A percentile compares a stretch with the other conserved stretches of the same genome.
Evolutionary conservation across 176 grass and related monocot genomes (phyloP).

Genomic region (Eleusine coracana): DNA sequence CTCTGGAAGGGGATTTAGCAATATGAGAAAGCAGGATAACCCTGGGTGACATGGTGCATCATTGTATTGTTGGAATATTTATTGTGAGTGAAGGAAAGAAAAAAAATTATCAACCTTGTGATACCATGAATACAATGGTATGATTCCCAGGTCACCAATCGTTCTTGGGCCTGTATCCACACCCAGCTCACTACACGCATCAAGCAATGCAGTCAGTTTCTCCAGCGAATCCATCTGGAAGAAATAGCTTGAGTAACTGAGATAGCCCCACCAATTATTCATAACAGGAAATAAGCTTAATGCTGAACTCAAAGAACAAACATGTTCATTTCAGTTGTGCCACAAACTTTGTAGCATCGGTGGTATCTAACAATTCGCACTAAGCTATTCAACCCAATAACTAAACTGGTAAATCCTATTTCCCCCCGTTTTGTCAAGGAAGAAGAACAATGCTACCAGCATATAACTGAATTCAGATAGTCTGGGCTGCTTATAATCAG

Average conservation of each 20-base stretch:
- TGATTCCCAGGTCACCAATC: constrained; percentile 83
- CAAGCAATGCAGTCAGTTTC: constrained; percentile 97
- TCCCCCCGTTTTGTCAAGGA: not conserved
- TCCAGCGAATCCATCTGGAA: constrained; percentile 95
- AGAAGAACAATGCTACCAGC: not conserved
- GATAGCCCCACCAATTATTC: constrained; percentile 42
- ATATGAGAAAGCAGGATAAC: constrained; percentile 31
- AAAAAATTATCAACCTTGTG: constrained; percentile 69
- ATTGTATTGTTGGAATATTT: not conserved
- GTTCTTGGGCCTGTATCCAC: constrained; percentile 80
- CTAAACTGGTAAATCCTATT: not conserved
- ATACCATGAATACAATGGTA: constrained; percentile 97
- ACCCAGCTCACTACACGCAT: constrained; percentile 89
- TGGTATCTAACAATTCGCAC: not conserved
- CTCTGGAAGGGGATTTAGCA: constrained; percentile 64
- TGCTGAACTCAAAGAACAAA: not conserved
- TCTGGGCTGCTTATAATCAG: not conserved
- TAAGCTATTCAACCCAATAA: not conserved
- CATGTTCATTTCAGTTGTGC: not conserved
- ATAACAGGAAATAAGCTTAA: constrained; percentile 31
- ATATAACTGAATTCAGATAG: not conserved
- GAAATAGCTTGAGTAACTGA: constrained; percentile 49
- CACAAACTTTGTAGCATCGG: not conserved
- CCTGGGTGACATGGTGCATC: constrained; percentile 13
- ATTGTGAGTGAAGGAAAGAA: constrained; percentile 8